Evolutionary conservation across 169 alveolate genomes (phyloP), one percentile per base, ranked within the genome.

Genomic region (Plasmodium cynomolgi): DNA sequence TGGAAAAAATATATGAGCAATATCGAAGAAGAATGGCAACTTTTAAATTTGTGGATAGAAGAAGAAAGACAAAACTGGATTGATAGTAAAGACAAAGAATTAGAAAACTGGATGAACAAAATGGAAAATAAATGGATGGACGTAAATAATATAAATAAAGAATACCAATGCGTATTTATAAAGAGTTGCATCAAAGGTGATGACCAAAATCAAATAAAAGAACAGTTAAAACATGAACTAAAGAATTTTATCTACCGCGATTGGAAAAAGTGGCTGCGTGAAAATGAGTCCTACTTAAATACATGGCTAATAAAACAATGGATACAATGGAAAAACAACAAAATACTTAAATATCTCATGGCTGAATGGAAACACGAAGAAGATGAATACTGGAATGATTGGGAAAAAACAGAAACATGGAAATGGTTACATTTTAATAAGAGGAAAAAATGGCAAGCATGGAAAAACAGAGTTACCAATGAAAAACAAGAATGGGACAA

Each of bases 401-500:
- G 82, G 83, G 91, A 83, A 83, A 34, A 83, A 33, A 83, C 26
- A 15, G 34, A 83, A 33, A 34, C 41, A 15, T 58, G 33, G 50
- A 83, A 34, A n/a, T 58, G 47, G 81, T 33, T 83, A 33, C 6
- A 68, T 34, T 23, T 33, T 9, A 39, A 26, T 37, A 26, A 84
- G 68, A 84, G 50, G 37, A 62, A 50, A 84, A 44, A 84, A 39
- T 84, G 54, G 47, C 2, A 15, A 2, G 68, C 31, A 71, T 84
- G 92, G 92, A 84, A 84, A 71, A 80, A 84, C 33, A 44, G 92
- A 72, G 34, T 72, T n/a, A 15, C 56, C 33, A 68, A 20, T 26
- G 92, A 84, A 71, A 84, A 84, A 23, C 13, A n/a, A 39, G 92
- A 84, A 39, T 84, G 92, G 92, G 77, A 71, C 1, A 39, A 84